Percentiles rank a stretch among this genome's conserved stretches.
Evolutionary conservation across 2,329 filamentous ascomycete species (phyloP).

Genomic region (Aspergillus niger): DNA sequence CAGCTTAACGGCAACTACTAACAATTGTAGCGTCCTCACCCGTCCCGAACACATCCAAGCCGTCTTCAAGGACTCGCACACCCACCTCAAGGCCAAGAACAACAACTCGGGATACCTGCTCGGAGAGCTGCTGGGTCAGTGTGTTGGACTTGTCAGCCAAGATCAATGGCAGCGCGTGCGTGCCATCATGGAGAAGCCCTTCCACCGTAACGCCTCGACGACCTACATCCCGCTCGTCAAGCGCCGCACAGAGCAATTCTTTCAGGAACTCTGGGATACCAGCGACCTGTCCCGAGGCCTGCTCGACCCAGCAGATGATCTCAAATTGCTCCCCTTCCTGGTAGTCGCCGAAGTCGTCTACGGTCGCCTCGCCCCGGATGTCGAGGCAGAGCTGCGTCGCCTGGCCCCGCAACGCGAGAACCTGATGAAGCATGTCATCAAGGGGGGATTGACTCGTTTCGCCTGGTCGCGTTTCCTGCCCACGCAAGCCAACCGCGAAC

Average conservation of each 20-base stretch:
- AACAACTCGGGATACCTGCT: conserved; percentile 48
- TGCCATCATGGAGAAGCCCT: conserved; percentile 1
- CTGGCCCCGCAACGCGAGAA: conserved; percentile 31
- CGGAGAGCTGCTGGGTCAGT: conserved; percentile 46
- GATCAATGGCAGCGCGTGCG: conserved; percentile 16
- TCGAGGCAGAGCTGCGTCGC: conserved; percentile 26
- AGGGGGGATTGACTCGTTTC: conserved; percentile 38
- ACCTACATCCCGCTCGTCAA: conserved; percentile 6
- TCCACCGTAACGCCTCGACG: not conserved
- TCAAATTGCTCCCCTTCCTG: conserved; percentile 43
- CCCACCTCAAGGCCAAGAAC: conserved; percentile 45
- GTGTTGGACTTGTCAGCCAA: conserved; percentile 46
- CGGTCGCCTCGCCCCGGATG: conserved; percentile 30
- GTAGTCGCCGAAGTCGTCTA: conserved; percentile 45
- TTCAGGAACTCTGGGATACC: not conserved
- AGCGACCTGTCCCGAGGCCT: not conserved
- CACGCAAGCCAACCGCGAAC: conserved; percentile 24
- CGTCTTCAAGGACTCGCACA: conserved; percentile 49
- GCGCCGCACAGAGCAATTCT: not conserved
- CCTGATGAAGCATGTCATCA: conserved; percentile 37
- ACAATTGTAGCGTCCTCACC: conserved; percentile 37
- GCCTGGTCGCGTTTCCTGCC: conserved; percentile 19
- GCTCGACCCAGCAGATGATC: conserved; percentile 31
- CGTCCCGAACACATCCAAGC: conserved; percentile 37
- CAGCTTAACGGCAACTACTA: no score